These are phyloP conservation scores for Calcarisporium arbuscula DNA, from an alignment of 2,329 filamentous ascomycete genomes.

Conservation along the genomic window DNA sequence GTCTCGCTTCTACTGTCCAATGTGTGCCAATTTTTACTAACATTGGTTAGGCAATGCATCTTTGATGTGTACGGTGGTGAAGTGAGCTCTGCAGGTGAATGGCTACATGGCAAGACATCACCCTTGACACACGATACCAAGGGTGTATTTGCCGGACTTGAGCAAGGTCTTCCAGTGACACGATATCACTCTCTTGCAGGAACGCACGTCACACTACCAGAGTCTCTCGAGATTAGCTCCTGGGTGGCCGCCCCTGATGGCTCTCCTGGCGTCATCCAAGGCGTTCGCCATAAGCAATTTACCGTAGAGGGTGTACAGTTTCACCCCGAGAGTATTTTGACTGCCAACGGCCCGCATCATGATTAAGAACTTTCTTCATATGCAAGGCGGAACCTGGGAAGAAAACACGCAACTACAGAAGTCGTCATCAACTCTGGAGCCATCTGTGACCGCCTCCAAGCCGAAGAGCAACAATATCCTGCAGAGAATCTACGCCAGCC, in stretches of 20 bases:
- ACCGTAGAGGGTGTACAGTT: constrained; percentile 96
- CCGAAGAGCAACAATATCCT: constrained; percentile 76
- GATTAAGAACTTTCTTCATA: constrained; percentile 84
- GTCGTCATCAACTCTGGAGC: constrained; percentile 21
- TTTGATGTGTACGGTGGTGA: constrained; percentile 88
- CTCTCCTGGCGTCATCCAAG: constrained; percentile 87
- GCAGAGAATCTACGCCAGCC: constrained; percentile 81
- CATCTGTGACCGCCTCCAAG: constrained; percentile 19
- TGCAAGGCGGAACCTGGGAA: constrained; percentile 87
- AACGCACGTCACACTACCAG: constrained; percentile 78
- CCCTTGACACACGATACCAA: constrained; percentile 81
- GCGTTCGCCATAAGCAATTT: constrained; percentile 86
- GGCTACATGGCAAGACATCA: constrained; percentile 95
- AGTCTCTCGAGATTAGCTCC: constrained; percentile 81
- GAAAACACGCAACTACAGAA: constrained; percentile 61
- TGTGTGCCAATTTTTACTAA: no score
- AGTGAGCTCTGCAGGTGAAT: constrained; percentile 90
- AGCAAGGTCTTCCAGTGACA: constrained; percentile 79
- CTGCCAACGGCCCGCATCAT: constrained; percentile 80
- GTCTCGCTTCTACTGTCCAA: constrained; percentile 25
- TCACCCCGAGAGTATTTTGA: constrained; percentile 94
- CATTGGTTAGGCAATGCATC: constrained; percentile 70
- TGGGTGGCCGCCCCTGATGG: constrained; percentile 76
- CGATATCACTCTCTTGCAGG: constrained; percentile 95
- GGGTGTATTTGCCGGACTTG: constrained; percentile 81